Evolutionary conservation across 2,329 filamentous ascomycete species (phyloP).

Genomic region (Chaetomium sp.): DNA sequence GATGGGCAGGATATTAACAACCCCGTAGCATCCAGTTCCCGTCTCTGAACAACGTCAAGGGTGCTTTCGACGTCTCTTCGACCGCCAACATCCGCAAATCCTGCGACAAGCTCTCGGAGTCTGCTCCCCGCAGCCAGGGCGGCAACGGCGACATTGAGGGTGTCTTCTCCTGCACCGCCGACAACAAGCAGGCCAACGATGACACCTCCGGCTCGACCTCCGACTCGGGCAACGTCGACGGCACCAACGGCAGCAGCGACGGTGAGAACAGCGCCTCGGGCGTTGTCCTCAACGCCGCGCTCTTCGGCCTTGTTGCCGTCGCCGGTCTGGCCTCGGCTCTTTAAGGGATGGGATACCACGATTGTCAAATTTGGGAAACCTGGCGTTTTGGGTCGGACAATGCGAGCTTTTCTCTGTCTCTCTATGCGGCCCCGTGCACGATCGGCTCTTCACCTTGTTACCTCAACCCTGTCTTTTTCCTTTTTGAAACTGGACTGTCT

Average conservation of each 20-base stretch:
- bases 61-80: constrained; percentile 63
- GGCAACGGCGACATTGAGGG: constrained; percentile 42
- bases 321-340: constrained; percentile 46
- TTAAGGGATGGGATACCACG: constrained; percentile 5
- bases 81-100: constrained; percentile 53
- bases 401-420: constrained; percentile 2
- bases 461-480: constrained; percentile 16
- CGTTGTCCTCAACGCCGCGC: constrained; percentile 40
- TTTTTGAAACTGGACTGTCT: constrained; percentile 14
- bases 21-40: constrained; percentile 61
- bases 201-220: constrained; percentile 34
- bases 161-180: constrained; percentile 42
- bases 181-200: constrained; percentile 48
- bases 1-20: constrained; percentile 18
- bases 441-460: neutral
- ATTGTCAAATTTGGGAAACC: constrained; percentile 2
- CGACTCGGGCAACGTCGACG: constrained; percentile 23
- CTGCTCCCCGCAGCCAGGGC: constrained; percentile 32
- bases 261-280: constrained; percentile 39
- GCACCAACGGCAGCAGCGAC: constrained; percentile 16
- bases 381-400: constrained; percentile 5
- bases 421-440: neutral
- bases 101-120: constrained; percentile 48
- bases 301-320: constrained; percentile 42
- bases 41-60: constrained; percentile 58